These are phyloP conservation scores for Dentipellis fragilis DNA, from an alignment of 768 basidiomycete species.

Conservation along the genomic window DNA sequence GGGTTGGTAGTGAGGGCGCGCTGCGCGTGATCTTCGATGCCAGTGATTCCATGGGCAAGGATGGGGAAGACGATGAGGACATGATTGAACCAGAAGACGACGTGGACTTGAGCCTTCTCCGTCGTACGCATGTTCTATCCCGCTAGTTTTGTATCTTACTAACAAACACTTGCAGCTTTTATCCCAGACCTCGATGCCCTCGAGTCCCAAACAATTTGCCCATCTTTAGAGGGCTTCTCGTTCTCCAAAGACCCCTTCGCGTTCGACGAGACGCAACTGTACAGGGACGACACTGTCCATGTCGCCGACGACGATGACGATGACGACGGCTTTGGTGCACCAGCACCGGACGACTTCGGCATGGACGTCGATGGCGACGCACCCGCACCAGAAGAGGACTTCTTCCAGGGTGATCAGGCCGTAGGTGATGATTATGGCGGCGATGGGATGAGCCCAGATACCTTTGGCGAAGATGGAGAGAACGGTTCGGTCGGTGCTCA, in stretches of 20 bases:
- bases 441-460: conserved; percentile 13
- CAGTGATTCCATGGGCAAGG: conserved; percentile 76
- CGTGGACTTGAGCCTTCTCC: conserved; percentile 53
- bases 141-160: conserved; percentile 5
- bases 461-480: conserved; percentile 27
- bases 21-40: conserved; percentile 94
- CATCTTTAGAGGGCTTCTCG: conserved; percentile 71
- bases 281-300: conserved; percentile 40
- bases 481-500: conserved; percentile 30
- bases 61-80: conserved; percentile 60
- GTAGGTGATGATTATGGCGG: conserved; percentile 36
- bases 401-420: conserved; percentile 56
- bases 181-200: conserved; percentile 58
- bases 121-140: conserved; percentile 32
- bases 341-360: conserved; percentile 26
- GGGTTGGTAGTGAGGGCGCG: conserved; percentile 68
- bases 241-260: conserved; percentile 62
- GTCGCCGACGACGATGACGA: conserved; percentile 34
- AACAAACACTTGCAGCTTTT: conserved; percentile 43
- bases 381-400: conserved; percentile 42
- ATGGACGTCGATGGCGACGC: conserved; percentile 29
- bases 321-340: conserved; percentile 30
- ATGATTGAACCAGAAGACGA: conserved; percentile 60
- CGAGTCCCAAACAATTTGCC: conserved; percentile 65
- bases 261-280: conserved; percentile 54